Base-by-base conservation (phyloP, 345 rosid genomes). In the Moringa oleifera region DNA sequence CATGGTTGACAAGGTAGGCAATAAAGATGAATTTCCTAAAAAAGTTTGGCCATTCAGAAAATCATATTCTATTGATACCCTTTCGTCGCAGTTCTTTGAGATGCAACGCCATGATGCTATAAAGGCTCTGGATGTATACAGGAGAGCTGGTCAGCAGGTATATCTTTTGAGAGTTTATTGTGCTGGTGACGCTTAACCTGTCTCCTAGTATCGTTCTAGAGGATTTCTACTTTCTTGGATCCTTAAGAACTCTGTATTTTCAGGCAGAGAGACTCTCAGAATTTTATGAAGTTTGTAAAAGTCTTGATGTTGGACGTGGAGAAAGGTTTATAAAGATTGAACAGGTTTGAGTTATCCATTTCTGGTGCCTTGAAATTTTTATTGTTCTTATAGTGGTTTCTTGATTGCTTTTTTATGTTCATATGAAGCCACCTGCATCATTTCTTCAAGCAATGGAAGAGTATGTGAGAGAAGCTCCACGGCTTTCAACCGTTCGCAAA, bases 391-490 rank as follows among this genome's bases (percentile, higher is more conserved):
- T 23, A 16, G 20, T 36, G 25, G 5, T 8, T 25, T 58, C 60
- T 21, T 61, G 67, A 52, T 71, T 57, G 9, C 13, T 64, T 18
- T 52, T 20, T 61, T 52, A n/a, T 6, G 25, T 47, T 67, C 62
- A 52, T 66, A 49, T 79, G 79, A 71, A 90, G 97, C 96, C 97
- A 62, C 96, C 95, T 33, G 75, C 84, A 51, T 94, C 99, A 49
- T 90, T 94, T 75, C 82, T 90, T 53, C 99, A 86, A 94, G 85
- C 96, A 55, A 94, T 94, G 99, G 99, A 94, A 83, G 99, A 94
- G 58, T 94, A 90, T 73, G 91, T 88, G 45, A 83, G 68, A 71
- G 99, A 94, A 25, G 95, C 95, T 69, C 96, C 97, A 64, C 73
- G 81, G 59, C 54, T 60, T 69, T 81, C 84, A 57, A 73, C 79